Percentiles rank a stretch among this genome's conserved stretches.
These are phyloP conservation scores for Hypocreales sp. DNA, from an alignment of 2,329 filamentous ascomycete species.

Conservation along the genomic window DNA sequence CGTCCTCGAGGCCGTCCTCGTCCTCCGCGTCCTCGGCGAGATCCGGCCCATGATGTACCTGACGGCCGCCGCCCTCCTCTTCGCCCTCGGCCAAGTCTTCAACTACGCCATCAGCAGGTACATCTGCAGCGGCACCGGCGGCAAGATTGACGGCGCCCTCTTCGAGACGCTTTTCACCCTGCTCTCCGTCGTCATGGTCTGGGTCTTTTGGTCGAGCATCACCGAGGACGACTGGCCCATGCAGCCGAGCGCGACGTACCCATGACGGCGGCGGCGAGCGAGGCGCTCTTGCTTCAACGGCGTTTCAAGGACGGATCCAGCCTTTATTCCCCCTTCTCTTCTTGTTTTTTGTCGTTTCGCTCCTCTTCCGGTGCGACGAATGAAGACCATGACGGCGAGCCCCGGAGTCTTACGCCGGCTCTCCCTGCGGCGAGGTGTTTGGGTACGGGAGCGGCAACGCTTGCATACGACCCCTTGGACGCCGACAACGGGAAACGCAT, in stretches of 20 bases:
- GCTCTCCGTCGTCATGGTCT: conserved; percentile 65
- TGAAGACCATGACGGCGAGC: too few species aligned
- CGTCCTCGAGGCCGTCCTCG: conserved; percentile 67
- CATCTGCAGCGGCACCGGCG: conserved; percentile 69
- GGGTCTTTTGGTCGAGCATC: conserved; percentile 98
- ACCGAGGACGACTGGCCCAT: conserved; percentile 96
- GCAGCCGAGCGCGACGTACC: conserved; percentile 27
- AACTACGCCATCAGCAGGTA: conserved; percentile 87
- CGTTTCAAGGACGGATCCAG: conserved; percentile 8
- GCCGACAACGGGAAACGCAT: neutral
- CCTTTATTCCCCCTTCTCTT: conserved; percentile 5
- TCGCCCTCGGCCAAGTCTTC: conserved; percentile 88
- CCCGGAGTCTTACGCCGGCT: too few species aligned
- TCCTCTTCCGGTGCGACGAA: too few species aligned
- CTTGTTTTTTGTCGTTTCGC: conserved; percentile 5
- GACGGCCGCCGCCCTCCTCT: conserved; percentile 56
- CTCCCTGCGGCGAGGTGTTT: conserved; percentile 3
- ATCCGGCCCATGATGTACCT: conserved; percentile 87
- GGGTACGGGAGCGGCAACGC: conserved; percentile 9
- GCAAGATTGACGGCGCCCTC: conserved; percentile 82
- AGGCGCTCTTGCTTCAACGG: conserved; percentile 5
- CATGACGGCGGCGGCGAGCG: conserved; percentile 8
- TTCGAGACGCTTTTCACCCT: conserved; percentile 92
- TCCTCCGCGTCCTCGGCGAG: conserved; percentile 76
- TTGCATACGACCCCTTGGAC: conserved; percentile 6